Percentiles rank a stretch among this genome's conserved stretches.
These are phyloP conservation scores for Yamadazyma tumulicola DNA, from an alignment of 805 yeast species.

Conservation along the genomic window DNA sequence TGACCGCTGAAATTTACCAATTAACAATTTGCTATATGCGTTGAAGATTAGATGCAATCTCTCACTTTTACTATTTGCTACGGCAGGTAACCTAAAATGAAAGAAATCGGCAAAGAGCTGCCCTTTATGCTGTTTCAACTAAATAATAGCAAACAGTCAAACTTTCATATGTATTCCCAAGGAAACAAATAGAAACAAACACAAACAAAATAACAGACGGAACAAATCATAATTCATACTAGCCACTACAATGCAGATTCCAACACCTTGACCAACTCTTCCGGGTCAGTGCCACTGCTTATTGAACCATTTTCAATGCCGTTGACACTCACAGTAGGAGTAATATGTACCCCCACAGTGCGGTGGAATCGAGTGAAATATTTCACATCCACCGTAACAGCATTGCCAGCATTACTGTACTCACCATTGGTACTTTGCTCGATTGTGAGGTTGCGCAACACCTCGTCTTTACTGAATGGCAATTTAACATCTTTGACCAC, in stretches of 20 bases:
- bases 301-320: slow-evolving; percentile 59
- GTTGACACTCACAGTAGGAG: slow-evolving; percentile 73
- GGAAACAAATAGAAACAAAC: too few species aligned
- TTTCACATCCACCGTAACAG: slow-evolving; percentile 59
- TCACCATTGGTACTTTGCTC: slow-evolving; percentile 19
- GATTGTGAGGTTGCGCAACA: slow-evolving; percentile 37
- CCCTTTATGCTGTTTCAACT: too few species aligned
- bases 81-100: too few species aligned
- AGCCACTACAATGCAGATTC: slow-evolving; percentile 19
- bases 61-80: too few species aligned
- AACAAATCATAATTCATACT: too few species aligned
- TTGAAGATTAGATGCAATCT: too few species aligned
- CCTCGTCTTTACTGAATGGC: slow-evolving; percentile 26
- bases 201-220: too few species aligned
- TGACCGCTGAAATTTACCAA: too few species aligned
- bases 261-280: slow-evolving; percentile 40
- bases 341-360: slow-evolving; percentile 78
- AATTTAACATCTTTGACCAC: slow-evolving; percentile 22
- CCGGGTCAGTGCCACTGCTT: slow-evolving; percentile 58
- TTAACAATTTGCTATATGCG: too few species aligned
- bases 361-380: slow-evolving; percentile 70
- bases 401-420: slow-evolving; percentile 55
- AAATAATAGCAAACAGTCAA: too few species aligned
- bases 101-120: too few species aligned
- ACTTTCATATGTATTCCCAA: too few species aligned